Evolutionary conservation across 306 rosid genomes (phyloP).

Genomic region (Trifolium subterraneum): DNA sequence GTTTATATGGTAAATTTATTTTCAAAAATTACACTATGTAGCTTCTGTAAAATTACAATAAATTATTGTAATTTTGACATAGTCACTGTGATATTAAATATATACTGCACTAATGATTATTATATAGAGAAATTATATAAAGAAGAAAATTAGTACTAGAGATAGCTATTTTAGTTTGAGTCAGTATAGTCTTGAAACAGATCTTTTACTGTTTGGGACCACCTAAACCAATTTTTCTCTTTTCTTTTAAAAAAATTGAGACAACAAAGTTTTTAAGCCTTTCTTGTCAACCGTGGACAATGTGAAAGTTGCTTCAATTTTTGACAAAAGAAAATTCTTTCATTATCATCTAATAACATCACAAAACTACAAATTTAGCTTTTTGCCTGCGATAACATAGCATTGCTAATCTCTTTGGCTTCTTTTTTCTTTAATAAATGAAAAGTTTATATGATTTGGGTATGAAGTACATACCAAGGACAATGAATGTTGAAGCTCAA

Average conservation of each 20-base stretch:
- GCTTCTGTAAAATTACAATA: too few species aligned
- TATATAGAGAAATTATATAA: slow-evolving; percentile 9
- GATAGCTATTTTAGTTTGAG: slow-evolving; percentile 42
- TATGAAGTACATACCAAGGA: too few species aligned
- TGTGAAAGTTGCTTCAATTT: slow-evolving; percentile 30
- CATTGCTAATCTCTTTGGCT: neutral
- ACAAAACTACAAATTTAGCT: slow-evolving; percentile 11
- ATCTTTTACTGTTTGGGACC: slow-evolving; percentile 36
- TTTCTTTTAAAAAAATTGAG: slow-evolving; percentile 6
- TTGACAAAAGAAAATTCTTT: slow-evolving; percentile 4
- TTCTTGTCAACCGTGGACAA: slow-evolving; percentile 52
- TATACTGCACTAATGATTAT: slow-evolving; percentile 35
- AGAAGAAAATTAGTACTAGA: slow-evolving; percentile 28
- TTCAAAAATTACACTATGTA: too few species aligned
- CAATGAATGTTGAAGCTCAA: too few species aligned
- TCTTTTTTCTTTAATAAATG: neutral
- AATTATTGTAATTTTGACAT: too few species aligned
- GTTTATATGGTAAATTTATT: too few species aligned
- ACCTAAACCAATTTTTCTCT: slow-evolving; percentile 38
- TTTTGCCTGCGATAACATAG: slow-evolving; percentile 19
- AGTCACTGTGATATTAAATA: too few species aligned
- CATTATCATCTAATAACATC: slow-evolving; percentile 26
- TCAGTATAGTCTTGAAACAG: slow-evolving; percentile 46
- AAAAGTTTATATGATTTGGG: neutral
- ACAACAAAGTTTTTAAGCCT: neutral